Percentiles rank a stretch among this genome's conserved stretches.
These are phyloP conservation scores for Vickermania spadyakhi DNA, from an alignment of 208 protist genomes.

Conservation along the genomic window DNA sequence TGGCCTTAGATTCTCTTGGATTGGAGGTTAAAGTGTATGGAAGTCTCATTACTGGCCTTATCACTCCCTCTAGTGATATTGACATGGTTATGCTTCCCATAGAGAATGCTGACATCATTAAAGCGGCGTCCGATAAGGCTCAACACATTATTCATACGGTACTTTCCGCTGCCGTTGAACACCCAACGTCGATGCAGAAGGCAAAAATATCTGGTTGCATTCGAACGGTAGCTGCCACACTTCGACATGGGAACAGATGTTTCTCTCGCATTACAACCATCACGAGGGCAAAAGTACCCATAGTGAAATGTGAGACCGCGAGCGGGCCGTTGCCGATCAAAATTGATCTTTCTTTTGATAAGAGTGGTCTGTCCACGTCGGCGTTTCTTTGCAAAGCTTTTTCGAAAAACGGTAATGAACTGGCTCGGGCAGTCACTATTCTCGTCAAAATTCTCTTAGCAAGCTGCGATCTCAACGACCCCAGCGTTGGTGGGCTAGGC, in stretches of 20 bases:
- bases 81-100: constrained; percentile 54
- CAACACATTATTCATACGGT: constrained; percentile 4
- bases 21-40: constrained; percentile 42
- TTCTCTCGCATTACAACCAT: constrained; percentile 42
- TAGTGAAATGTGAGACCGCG: constrained; percentile 69
- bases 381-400: constrained; percentile 64
- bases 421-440: constrained; percentile 63
- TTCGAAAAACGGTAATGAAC: constrained; percentile 36
- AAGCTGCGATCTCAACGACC: constrained; percentile 49
- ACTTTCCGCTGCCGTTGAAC: constrained; percentile 3
- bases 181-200: constrained; percentile 2
- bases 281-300: constrained; percentile 61
- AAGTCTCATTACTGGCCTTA: constrained; percentile 59
- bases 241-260: constrained; percentile 15
- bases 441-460: constrained; percentile 67
- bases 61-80: constrained; percentile 73
- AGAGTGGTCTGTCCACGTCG: constrained; percentile 45
- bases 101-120: neutral
- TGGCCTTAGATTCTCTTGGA: neutral
- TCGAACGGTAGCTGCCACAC: constrained; percentile 26
- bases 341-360: constrained; percentile 70
- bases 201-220: constrained; percentile 14
- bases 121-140: constrained; percentile 3
- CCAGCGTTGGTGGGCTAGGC: constrained; percentile 69
- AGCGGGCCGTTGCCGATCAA: constrained; percentile 9